Conservation (phyloP, 345 rosid genomes). For the Eucalyptus brandiana region DNA sequence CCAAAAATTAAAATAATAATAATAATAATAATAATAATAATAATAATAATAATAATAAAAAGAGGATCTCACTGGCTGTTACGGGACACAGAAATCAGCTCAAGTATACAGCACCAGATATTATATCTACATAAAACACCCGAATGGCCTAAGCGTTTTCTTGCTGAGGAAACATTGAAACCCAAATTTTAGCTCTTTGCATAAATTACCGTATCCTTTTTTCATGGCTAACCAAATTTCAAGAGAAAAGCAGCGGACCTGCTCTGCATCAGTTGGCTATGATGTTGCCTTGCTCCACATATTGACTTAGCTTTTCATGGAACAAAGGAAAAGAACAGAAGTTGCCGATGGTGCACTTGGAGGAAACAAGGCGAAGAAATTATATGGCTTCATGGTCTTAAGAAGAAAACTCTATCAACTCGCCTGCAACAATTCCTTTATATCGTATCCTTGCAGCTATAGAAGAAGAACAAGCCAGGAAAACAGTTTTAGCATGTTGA, state of each 20-base stretch:
- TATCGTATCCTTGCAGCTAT: slow-evolving; percentile 82
- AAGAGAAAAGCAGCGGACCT: background rate
- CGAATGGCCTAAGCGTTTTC: background rate
- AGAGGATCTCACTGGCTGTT: background rate
- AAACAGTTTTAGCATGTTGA: background rate
- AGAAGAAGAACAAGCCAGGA: background rate
- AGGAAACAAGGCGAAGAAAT: background rate
- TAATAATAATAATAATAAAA: too few relatives aligned
- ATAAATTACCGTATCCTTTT: background rate
- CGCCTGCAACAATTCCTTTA: slow-evolving; percentile 67
- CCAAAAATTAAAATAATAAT: too few relatives aligned
- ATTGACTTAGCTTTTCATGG: background rate
- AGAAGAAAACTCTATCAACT: background rate
- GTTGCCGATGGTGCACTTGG: background rate
- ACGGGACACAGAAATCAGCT: background rate
- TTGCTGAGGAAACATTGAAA: background rate
- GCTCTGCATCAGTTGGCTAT: background rate
- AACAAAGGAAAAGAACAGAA: background rate
- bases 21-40: too few relatives aligned
- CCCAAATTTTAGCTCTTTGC: background rate
- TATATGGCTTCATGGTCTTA: background rate
- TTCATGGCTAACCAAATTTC: background rate
- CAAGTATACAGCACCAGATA: background rate
- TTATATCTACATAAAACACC: background rate
- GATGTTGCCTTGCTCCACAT: background rate